Percentiles rank a stretch among this genome's conserved stretches.
phyloP scores from a whole-genome alignment of 495 filamentous ascomycete species.

The Tuber calosporum region DNA sequence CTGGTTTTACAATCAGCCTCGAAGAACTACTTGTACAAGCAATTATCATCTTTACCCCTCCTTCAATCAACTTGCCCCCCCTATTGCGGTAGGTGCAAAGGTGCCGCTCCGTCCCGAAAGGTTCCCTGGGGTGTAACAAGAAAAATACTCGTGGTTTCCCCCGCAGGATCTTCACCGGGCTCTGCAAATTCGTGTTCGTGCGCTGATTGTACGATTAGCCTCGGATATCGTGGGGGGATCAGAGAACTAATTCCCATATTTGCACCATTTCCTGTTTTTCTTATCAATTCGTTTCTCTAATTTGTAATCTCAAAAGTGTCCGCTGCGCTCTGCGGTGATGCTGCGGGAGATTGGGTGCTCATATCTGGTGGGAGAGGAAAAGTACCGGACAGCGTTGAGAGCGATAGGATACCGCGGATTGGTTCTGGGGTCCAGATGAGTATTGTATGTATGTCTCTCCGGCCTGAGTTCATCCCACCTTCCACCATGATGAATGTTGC shows the following conservation, averaged over 20 bases:
- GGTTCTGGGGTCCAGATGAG: no score
- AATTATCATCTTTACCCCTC: neutral
- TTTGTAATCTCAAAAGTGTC: neutral
- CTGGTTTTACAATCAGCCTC: neutral
- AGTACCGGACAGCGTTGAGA: neutral
- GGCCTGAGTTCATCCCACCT: neutral
- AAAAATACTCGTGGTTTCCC: neutral
- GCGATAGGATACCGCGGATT: neutral
- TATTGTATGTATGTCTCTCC: neutral
- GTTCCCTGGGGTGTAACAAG: neutral
- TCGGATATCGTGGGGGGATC: neutral
- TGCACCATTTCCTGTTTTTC: no score
- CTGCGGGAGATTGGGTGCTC: neutral
- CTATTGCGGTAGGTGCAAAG: neutral
- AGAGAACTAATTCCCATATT: neutral
- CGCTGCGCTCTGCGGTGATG: neutral
- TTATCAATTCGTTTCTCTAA: neutral
- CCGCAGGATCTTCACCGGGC: neutral
- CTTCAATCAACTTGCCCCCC: neutral
- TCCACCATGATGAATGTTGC: neutral
- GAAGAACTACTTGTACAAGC: neutral
- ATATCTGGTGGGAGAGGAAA: neutral
- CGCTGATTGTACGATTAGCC: neutral
- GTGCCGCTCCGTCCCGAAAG: neutral
- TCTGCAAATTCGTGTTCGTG: neutral